Percentiles rank a stretch among this genome's conserved stretches.
phyloP scores from a whole-genome alignment of 257 asterid species.

The Prunella vulgaris region DNA sequence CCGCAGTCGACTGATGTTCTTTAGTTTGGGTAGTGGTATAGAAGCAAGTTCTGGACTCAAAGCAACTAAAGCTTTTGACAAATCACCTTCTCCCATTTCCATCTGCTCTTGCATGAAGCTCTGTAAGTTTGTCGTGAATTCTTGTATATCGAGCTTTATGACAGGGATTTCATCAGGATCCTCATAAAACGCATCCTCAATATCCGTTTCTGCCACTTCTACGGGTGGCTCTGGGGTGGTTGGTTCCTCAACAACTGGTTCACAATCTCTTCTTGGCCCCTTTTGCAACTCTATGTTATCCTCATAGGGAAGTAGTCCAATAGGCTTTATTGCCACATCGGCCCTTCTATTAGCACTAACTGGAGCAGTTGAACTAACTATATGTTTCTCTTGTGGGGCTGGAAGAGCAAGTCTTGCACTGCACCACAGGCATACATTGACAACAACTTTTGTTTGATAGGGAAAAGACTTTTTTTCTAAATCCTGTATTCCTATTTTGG shows the following conservation, averaged over 20 bases:
- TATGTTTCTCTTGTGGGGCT: slow-evolving; percentile 54
- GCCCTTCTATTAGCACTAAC: slow-evolving; percentile 26
- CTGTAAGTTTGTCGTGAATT: slow-evolving; percentile 57
- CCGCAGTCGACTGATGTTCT: slow-evolving; percentile 71
- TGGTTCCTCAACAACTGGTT: slow-evolving; percentile 85
- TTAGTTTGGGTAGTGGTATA: slow-evolving; percentile 74
- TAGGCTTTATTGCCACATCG: slow-evolving; percentile 28
- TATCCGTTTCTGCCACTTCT: slow-evolving; percentile 59
- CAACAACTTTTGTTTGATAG: slow-evolving; percentile 7
- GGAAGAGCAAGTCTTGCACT: slow-evolving; percentile 96
- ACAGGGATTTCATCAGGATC: slow-evolving; percentile 92
- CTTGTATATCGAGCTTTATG: slow-evolving; percentile 67
- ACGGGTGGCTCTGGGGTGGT: slow-evolving; percentile 59
- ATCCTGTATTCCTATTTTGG: background rate
- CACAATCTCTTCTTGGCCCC: slow-evolving; percentile 32
- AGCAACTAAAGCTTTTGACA: slow-evolving; percentile 85
- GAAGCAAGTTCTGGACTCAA: slow-evolving; percentile 68
- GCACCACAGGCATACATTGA: slow-evolving; percentile 33
- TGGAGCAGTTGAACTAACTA: slow-evolving; percentile 31
- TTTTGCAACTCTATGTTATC: slow-evolving; percentile 30
- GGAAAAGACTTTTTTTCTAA: background rate
- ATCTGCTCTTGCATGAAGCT: slow-evolving; percentile 50
- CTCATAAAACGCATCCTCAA: slow-evolving; percentile 74
- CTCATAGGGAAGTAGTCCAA: slow-evolving; percentile 46
- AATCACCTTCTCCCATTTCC: slow-evolving; percentile 61